These are phyloP conservation scores for Fragaria iinumae DNA, from an alignment of 306 rosid species.

Conservation along the genomic window DNA sequence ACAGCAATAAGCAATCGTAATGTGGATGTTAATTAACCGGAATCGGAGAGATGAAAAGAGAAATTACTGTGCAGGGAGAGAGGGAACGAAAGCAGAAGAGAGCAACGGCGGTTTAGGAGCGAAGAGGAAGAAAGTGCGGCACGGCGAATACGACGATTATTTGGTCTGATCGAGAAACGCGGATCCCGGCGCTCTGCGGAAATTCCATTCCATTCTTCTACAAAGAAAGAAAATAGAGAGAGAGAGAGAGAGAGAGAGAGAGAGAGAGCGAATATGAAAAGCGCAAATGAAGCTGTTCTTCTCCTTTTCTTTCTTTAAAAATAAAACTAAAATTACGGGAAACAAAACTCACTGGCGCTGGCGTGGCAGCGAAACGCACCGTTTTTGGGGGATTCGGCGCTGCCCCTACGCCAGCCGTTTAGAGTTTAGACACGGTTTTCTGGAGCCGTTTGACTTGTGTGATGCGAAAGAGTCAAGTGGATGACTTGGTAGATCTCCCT, in stretches of 20 bases:
- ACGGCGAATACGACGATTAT: conserved; percentile 22
- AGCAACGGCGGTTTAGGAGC: conserved; percentile 37
- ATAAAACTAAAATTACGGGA: not conserved
- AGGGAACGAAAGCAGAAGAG: conserved; percentile 13
- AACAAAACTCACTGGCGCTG: conserved; percentile 20
- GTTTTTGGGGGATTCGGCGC: conserved; percentile 34
- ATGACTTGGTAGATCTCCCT: not conserved
- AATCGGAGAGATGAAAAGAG: not conserved
- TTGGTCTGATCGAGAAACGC: conserved; percentile 49
- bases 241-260: no score
- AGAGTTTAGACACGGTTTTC: not conserved
- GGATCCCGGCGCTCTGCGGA: conserved; percentile 59
- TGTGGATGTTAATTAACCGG: not conserved
- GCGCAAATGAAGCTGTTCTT: conserved; percentile 34
- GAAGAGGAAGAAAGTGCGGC: conserved; percentile 21
- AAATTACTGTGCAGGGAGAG: conserved; percentile 32
- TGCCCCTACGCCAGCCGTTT: conserved; percentile 24
- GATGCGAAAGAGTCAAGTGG: conserved; percentile 8
- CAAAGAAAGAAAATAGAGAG: conserved; percentile 1
- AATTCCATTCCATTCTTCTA: conserved; percentile 55
- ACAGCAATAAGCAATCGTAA: not conserved
- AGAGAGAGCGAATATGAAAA: conserved; percentile 11
- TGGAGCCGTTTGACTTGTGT: conserved; percentile 34
- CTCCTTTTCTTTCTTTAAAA: conserved; percentile 10
- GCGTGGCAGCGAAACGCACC: conserved; percentile 36